Conservation (phyloP, 352 stramenopile genomes). For the Pythium monospermum region DNA sequence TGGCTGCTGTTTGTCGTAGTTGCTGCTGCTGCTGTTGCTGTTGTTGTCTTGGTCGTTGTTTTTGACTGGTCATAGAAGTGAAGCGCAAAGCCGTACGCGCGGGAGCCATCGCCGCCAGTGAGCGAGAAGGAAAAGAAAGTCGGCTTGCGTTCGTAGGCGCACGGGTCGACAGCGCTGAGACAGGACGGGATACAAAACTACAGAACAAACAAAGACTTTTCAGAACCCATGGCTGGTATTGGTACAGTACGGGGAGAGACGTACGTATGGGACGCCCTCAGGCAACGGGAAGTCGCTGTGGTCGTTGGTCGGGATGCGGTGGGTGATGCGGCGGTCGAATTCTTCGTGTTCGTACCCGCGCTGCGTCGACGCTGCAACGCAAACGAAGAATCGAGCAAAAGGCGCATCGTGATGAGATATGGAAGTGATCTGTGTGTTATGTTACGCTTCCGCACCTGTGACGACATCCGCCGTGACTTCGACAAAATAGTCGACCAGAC, state of each 20-base stretch:
- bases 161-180: constrained; percentile 30
- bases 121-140: constrained; percentile 80
- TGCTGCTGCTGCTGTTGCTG: neutral
- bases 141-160: constrained; percentile 55
- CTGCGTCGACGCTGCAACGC: neutral
- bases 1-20: constrained; percentile 8
- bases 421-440: neutral
- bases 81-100: constrained; percentile 69
- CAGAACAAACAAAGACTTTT: neutral
- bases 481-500: constrained; percentile 76
- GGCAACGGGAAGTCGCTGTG: constrained; percentile 60
- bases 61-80: constrained; percentile 42
- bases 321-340: constrained; percentile 39
- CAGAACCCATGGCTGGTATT: neutral
- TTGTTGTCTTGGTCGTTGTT: neutral
- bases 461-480: constrained; percentile 49
- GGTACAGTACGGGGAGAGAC: constrained; percentile 8
- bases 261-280: constrained; percentile 61
- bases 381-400: neutral
- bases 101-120: constrained; percentile 62
- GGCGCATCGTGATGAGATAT: too few species aligned
- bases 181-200: constrained; percentile 77
- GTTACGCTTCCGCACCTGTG: constrained; percentile 9
- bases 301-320: constrained; percentile 39
- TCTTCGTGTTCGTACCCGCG: constrained; percentile 26